A percentile compares a stretch with the other conserved stretches of the same genome.
phyloP scores from a whole-genome alignment of 2,329 filamentous ascomycete genomes.

The Arthrinium puccinioides region DNA sequence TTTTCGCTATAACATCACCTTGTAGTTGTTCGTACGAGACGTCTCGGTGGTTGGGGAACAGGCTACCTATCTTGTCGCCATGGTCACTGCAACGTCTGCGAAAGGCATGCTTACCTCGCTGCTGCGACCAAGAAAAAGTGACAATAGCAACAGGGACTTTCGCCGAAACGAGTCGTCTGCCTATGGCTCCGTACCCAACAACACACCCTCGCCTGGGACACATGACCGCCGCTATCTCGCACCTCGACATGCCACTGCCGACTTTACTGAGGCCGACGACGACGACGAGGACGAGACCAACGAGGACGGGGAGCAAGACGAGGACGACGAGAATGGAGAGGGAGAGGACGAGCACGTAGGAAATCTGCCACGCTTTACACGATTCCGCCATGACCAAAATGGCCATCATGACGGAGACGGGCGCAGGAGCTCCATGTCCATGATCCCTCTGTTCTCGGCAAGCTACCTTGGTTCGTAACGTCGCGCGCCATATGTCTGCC shows the following conservation, averaged over 20 bases:
- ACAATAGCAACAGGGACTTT: no score
- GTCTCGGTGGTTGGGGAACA: no score
- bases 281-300: conserved; percentile 44
- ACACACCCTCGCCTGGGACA: conserved; percentile 19
- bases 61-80: no score
- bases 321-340: conserved; percentile 12
- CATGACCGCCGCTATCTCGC: conserved; percentile 23
- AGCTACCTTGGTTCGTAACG: conserved; percentile 59
- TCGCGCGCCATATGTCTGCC: neutral
- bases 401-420: conserved; percentile 15
- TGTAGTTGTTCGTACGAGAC: no score
- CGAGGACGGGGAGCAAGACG: conserved; percentile 36
- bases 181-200: conserved; percentile 15
- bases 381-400: conserved; percentile 28
- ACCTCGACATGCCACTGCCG: conserved; percentile 50
- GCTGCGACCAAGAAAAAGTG: conserved; percentile 18
- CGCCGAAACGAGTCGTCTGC: conserved; percentile 14
- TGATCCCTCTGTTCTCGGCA: conserved; percentile 74
- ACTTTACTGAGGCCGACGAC: conserved; percentile 59
- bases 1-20: no score
- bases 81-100: conserved; percentile 6
- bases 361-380: conserved; percentile 13
- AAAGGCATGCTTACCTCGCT: conserved; percentile 24
- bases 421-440: conserved; percentile 16
- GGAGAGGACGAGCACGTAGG: conserved; percentile 17